These are phyloP conservation scores for Fusarium sororula DNA, from an alignment of 2,329 filamentous ascomycete species.

Conservation along the genomic window DNA sequence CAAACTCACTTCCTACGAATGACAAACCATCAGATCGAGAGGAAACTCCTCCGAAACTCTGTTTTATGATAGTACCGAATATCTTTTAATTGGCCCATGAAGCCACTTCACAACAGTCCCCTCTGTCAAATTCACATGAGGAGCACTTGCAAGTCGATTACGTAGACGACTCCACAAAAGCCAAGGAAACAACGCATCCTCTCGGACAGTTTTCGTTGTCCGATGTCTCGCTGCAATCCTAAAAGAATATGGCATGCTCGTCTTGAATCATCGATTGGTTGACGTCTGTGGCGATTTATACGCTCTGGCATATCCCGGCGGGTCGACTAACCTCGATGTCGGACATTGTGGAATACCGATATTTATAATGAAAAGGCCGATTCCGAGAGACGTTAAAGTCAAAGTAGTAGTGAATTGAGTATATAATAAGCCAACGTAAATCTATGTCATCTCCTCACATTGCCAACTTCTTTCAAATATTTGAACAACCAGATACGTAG, in stretches of 20 bases:
- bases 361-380: not conserved
- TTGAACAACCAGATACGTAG: too few relatives aligned
- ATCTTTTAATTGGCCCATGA: fast-evolving
- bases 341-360: not conserved
- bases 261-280: not conserved
- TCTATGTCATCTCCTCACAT: too few relatives aligned
- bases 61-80: not conserved
- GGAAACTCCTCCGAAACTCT: not conserved
- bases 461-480: too few relatives aligned
- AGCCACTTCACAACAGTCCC: not conserved
- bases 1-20: not conserved
- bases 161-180: not conserved
- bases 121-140: not conserved
- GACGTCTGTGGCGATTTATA: not conserved
- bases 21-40: not conserved
- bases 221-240: not conserved
- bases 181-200: not conserved
- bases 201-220: not conserved
- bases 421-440: too few relatives aligned
- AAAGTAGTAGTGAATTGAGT: too few relatives aligned
- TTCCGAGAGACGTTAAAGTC: not conserved
- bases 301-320: not conserved
- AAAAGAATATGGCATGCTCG: not conserved
- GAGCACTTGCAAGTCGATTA: not conserved
- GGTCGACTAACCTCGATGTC: not conserved